Conservation (phyloP, 768 basidiomycete species). For the Chalciporus piperatus region DNA sequence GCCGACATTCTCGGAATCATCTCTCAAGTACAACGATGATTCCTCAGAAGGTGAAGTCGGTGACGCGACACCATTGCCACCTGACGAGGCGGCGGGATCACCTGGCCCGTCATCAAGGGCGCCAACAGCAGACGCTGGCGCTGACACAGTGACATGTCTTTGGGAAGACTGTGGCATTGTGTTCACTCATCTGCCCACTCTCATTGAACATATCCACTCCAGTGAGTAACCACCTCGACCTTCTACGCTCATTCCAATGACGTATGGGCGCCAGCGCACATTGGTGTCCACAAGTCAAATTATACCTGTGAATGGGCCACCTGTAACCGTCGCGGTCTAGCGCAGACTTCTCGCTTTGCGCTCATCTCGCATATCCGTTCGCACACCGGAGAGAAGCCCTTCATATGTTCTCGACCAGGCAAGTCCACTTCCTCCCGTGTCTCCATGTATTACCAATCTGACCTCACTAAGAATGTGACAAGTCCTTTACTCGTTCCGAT, state of each 20-base stretch:
- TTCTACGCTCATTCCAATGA: not conserved
- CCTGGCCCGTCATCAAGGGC: constrained; percentile 24
- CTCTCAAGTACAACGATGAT: constrained; percentile 24
- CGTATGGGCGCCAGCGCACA: constrained; percentile 53
- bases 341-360: constrained; percentile 87
- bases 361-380: constrained; percentile 88
- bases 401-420: constrained; percentile 80
- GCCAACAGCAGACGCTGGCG: constrained; percentile 21
- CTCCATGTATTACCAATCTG: not conserved
- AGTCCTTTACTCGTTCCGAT: constrained; percentile 92
- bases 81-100: constrained; percentile 15
- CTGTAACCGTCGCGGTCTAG: constrained; percentile 74
- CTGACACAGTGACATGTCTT: constrained; percentile 70
- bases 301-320: constrained; percentile 90
- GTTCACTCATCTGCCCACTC: constrained; percentile 68
- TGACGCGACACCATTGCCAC: constrained; percentile 12
- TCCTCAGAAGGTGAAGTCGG: constrained; percentile 27
- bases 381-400: constrained; percentile 94
- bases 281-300: constrained; percentile 78
- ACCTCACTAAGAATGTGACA: constrained; percentile 74
- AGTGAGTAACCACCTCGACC: constrained; percentile 44
- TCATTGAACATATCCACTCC: constrained; percentile 82
- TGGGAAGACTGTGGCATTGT: constrained; percentile 80
- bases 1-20: constrained; percentile 37
- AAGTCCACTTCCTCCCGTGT: constrained; percentile 21